These are phyloP conservation scores for Globisporangium polare DNA, from an alignment of 352 stramenopile species.

Conservation along the genomic window DNA sequence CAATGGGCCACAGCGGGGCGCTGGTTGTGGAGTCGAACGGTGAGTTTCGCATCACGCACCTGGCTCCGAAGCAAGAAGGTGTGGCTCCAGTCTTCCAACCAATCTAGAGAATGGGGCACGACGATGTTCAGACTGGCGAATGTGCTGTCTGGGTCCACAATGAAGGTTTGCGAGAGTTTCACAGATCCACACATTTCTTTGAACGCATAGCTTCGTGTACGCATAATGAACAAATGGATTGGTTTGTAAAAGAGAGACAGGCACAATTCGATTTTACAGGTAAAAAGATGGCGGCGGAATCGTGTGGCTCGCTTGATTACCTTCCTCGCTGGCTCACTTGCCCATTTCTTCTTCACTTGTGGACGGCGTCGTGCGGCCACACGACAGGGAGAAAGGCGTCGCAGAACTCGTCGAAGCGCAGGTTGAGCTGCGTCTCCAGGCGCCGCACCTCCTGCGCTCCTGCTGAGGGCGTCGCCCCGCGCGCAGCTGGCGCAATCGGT, in stretches of 20 bases:
- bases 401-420: slow-evolving; percentile 64
- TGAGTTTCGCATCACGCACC: no score
- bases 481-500: slow-evolving; percentile 10
- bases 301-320: neutral
- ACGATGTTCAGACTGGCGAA: no score
- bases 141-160: no score
- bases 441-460: slow-evolving; percentile 14
- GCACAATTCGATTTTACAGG: neutral
- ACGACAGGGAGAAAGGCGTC: slow-evolving; percentile 50
- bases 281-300: neutral
- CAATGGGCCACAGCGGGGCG: no score
- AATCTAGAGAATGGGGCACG: no score
- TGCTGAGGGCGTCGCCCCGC: neutral
- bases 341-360: neutral
- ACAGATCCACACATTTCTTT: no score
- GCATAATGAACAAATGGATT: neutral
- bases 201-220: no score
- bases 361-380: slow-evolving; percentile 35
- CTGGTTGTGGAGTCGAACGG: no score
- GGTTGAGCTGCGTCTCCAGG: slow-evolving; percentile 52
- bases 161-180: no score
- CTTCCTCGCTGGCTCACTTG: neutral
- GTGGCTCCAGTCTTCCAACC: no score
- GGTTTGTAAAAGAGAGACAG: neutral
- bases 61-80: no score